Percentiles rank a stretch among this genome's conserved stretches.
phyloP scores from a whole-genome alignment of 192 early-diverging fungal species.

The Coemansia asiatica region DNA sequence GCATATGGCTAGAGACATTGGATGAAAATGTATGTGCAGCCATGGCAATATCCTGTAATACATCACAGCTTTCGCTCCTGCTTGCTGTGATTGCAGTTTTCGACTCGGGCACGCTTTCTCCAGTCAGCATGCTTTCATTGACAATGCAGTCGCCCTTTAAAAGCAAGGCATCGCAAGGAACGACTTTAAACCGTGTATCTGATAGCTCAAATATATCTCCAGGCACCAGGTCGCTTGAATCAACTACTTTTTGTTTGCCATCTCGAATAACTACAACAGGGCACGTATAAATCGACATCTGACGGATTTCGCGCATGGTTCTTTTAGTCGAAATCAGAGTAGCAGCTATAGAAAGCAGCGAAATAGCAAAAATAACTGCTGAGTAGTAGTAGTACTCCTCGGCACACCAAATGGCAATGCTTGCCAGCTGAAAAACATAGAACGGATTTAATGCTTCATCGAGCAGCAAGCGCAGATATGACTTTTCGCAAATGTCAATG shows the following conservation, averaged over 20 bases:
- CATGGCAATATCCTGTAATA: constrained; percentile 30
- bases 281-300: constrained; percentile 83
- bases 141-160: constrained; percentile 93
- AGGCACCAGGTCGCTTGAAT: constrained; percentile 79
- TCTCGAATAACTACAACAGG: constrained; percentile 66
- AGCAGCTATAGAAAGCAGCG: constrained; percentile 69
- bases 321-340: constrained; percentile 79
- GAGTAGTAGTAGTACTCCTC: constrained; percentile 97
- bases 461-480: constrained; percentile 61
- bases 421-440: constrained; percentile 78
- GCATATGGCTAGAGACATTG: constrained; percentile 75
- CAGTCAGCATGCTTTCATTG: constrained; percentile 98
- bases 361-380: constrained; percentile 84
- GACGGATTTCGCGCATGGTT: constrained; percentile 63
- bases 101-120: constrained; percentile 91
- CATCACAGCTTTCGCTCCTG: not conserved
- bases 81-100: constrained; percentile 66
- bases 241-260: constrained; percentile 40
- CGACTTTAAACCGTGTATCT: constrained; percentile 47
- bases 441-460: constrained; percentile 77
- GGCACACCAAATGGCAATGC: constrained; percentile 75
- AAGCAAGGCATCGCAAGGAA: constrained; percentile 91
- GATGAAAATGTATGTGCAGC: constrained; percentile 41
- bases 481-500: constrained; percentile 69
- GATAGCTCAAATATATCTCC: constrained; percentile 89